Conservation (phyloP, 495 filamentous ascomycete species). For the Daldinia caldariorum region DNA sequence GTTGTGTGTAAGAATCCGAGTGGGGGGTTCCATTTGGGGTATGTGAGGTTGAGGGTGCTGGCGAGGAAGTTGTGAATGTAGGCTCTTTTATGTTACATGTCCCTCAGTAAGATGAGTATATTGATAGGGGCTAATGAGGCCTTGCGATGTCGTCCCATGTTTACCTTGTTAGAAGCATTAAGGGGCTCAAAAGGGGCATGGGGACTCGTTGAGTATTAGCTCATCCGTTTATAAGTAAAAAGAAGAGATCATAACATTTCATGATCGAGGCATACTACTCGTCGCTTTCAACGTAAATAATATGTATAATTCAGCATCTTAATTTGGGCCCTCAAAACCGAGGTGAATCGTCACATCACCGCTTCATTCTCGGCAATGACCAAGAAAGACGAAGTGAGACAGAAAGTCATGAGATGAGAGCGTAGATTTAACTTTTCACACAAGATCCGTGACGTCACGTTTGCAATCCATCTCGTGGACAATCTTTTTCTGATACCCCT, state of each 20-base stretch:
- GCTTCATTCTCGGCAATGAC: neutral
- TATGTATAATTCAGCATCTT: too few relatives aligned
- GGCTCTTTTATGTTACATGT: neutral
- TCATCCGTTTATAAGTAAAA: neutral
- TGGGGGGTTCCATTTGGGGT: constrained; percentile 71
- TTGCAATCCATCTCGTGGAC: neutral
- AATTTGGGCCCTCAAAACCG: too few relatives aligned
- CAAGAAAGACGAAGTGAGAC: too few relatives aligned
- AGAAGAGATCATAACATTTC: neutral
- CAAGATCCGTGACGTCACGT: neutral
- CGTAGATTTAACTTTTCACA: neutral
- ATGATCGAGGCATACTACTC: neutral
- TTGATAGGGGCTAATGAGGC: too few relatives aligned
- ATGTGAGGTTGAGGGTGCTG: constrained; percentile 74
- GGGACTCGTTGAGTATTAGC: neutral
- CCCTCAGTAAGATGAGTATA: too few relatives aligned
- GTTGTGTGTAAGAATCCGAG: constrained; percentile 62
- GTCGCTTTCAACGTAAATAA: neutral
- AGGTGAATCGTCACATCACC: neutral
- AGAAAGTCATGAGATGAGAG: neutral
- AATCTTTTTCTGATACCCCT: neutral
- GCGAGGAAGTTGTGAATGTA: constrained; percentile 60
- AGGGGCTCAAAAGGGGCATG: neutral
- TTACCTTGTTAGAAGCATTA: neutral
- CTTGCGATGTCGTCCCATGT: too few relatives aligned